phyloP scores from a whole-genome alignment of 306 rosid species.

The Ceratonia siliqua region DNA sequence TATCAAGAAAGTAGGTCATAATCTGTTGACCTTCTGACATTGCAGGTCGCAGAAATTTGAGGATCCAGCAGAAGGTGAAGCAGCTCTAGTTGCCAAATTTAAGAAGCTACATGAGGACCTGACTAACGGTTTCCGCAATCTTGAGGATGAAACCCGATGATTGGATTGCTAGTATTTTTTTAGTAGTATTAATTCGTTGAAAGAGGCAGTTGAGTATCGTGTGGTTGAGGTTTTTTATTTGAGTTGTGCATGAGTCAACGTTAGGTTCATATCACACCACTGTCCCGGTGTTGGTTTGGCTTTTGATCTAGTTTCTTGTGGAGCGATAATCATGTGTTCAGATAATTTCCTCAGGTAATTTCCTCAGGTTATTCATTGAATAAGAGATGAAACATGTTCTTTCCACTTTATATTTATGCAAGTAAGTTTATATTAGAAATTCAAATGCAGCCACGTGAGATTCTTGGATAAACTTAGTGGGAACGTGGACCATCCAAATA shows the following conservation, averaged over 20 bases:
- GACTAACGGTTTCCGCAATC: slow-evolving; percentile 92
- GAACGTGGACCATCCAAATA: background rate
- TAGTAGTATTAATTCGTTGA: slow-evolving; percentile 28
- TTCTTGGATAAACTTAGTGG: slow-evolving; percentile 20
- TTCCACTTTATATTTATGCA: slow-evolving; percentile 44
- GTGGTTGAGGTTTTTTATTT: slow-evolving; percentile 28
- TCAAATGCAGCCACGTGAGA: slow-evolving; percentile 24
- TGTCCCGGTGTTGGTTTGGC: slow-evolving; percentile 44
- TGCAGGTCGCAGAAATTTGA: slow-evolving; percentile 97
- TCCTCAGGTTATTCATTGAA: slow-evolving; percentile 37
- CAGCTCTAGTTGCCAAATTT: slow-evolving; percentile 71
- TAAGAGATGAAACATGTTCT: slow-evolving; percentile 46
- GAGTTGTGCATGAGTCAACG: background rate
- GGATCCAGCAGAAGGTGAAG: slow-evolving; percentile 99
- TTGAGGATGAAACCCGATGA: slow-evolving; percentile 94
- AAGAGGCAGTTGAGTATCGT: slow-evolving; percentile 33
- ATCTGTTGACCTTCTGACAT: slow-evolving; percentile 22
- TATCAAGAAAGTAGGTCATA: slow-evolving; percentile 28
- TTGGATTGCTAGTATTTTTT: slow-evolving; percentile 26
- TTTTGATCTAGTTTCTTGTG: slow-evolving; percentile 44
- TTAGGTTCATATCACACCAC: slow-evolving; percentile 41
- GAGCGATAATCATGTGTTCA: slow-evolving; percentile 41
- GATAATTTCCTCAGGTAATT: slow-evolving; percentile 29
- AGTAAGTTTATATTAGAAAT: slow-evolving; percentile 44
- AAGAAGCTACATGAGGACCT: slow-evolving; percentile 82